Evolutionary conservation across 371 early-diverging fungal genomes (phyloP), one percentile per base, ranked within the genome.

Genomic region (Lichtheimia ramosa): DNA sequence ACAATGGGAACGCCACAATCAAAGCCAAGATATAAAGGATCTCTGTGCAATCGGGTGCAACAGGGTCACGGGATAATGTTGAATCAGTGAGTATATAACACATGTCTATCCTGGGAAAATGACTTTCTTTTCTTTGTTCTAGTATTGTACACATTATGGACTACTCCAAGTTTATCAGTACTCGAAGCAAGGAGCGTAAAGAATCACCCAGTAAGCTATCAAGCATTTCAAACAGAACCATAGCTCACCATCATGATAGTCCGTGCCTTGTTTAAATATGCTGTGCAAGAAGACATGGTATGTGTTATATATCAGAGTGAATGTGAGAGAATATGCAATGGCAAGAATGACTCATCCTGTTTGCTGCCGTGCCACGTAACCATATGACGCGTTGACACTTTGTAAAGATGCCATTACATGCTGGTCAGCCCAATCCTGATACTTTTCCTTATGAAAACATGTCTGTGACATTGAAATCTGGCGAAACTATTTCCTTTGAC

Each of bases 361-460:
- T 8, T 34, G 34, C 34, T 34, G 34, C 34, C 34, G 34, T 34
- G 10, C 34, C 34, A 34, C 10, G 8, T 34, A 18, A n/a, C 21
- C 10, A n/a, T 18, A n/a, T 21, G 18, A 54, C 18, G 13, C 18
- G 41, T 28, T 18, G 16, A 42, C 15, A 39, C 3, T 4, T 21
- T 3, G 18, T 4, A 3, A 59, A 85, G 91, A 81, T 84, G 49
- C 76, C 81, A 5, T 64, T 90, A n/a, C 87, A 83, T 15, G 91
- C 89, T n/a, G 93, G 93, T 7, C 82, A 84, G 43, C 93, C 92
- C 15, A 84, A 92, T 60, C 77, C 87, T 3, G 59, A 58, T 12
- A 84, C 89, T 10, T 92, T 91, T 57, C 93, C 93, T 27, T 88
- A 85, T 66, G 84, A 74, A 14, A 72, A 76, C 25, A 69, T 92